These are phyloP conservation scores for Poterioochromonas sp. DNA, from an alignment of 352 stramenopile species.

Conservation along the genomic window DNA sequence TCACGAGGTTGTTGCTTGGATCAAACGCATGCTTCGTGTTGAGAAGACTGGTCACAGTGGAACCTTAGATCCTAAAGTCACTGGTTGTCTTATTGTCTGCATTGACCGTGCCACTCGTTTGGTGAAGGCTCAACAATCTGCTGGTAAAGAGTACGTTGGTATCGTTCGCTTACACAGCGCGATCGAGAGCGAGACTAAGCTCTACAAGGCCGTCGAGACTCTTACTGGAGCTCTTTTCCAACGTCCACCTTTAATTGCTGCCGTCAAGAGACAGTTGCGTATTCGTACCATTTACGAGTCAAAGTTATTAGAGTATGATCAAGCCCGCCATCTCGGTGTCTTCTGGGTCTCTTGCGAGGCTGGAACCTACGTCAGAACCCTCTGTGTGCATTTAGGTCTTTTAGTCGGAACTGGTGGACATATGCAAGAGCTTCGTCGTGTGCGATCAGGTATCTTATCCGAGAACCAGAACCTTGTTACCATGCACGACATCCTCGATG, in stretches of 20 bases:
- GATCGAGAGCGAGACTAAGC: conserved; percentile 65
- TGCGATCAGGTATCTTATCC: conserved; percentile 86
- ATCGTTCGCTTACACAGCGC: conserved; percentile 93
- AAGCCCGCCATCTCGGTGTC: conserved; percentile 90
- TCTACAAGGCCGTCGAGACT: conserved; percentile 82
- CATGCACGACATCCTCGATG: conserved; percentile 99
- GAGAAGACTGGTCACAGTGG: conserved; percentile 99
- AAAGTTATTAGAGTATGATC: conserved; percentile 98
- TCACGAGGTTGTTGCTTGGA: conserved; percentile 99
- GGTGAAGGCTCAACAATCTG: conserved; percentile 85
- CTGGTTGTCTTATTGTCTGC: conserved; percentile 98
- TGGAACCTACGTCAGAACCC: conserved; percentile 98
- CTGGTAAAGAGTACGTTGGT: conserved; percentile 98
- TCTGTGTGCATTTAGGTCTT: conserved; percentile 98
- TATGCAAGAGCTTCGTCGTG: conserved; percentile 98
- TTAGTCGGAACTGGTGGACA: conserved; percentile 93
- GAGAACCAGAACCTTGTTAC: conserved; percentile 95
- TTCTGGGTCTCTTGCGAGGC: conserved; percentile 94
- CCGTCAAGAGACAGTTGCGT: conserved; percentile 97
- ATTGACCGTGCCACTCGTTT: conserved; percentile 93
- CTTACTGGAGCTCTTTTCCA: conserved; percentile 99
- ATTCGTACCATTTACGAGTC: conserved; percentile 99
- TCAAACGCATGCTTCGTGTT: conserved; percentile 97
- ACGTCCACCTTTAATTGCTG: conserved; percentile 95
- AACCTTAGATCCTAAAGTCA: conserved; percentile 99